A percentile compares a stretch with the other conserved stretches of the same genome.
phyloP scores from a whole-genome alignment of 1,284 basidiomycete species.

The Sanghuangporus baumii region DNA sequence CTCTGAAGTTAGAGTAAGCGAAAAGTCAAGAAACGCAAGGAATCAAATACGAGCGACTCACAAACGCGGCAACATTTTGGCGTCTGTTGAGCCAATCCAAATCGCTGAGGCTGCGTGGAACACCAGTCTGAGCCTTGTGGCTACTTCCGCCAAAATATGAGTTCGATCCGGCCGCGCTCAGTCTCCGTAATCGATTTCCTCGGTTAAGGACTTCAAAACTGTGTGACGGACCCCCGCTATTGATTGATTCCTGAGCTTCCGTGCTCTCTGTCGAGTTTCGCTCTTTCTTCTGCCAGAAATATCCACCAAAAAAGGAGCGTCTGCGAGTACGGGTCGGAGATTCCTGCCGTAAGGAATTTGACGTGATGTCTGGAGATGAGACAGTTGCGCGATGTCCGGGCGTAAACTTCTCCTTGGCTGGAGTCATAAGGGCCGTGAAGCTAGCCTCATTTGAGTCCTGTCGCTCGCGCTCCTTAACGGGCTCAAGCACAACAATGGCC shows the following conservation, averaged over 20 bases:
- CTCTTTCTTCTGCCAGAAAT: conserved; percentile 5
- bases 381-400: neutral
- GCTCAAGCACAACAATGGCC: neutral
- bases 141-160: conserved; percentile 34
- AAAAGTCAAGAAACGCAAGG: conserved; percentile 11
- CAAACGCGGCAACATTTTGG: conserved; percentile 61
- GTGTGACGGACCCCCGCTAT: conserved; percentile 5
- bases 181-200: conserved; percentile 9
- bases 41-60: conserved; percentile 33
- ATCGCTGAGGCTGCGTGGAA: conserved; percentile 54
- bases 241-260: conserved; percentile 5
- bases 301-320: conserved; percentile 10
- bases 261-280: conserved; percentile 3
- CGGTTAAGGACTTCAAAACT: conserved; percentile 61
- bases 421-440: conserved; percentile 11
- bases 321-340: conserved; percentile 6
- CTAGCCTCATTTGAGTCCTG: conserved; percentile 16
- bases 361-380: conserved; percentile 9
- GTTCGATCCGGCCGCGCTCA: conserved; percentile 41
- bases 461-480: neutral
- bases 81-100: conserved; percentile 71
- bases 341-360: neutral
- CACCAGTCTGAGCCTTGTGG: conserved; percentile 30
- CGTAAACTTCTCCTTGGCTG: conserved; percentile 4
- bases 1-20: conserved; percentile 37